Base-by-base conservation (phyloP, 1,284 basidiomycete genomes). In the Cutaneotrichosporon mucoides region DNA sequence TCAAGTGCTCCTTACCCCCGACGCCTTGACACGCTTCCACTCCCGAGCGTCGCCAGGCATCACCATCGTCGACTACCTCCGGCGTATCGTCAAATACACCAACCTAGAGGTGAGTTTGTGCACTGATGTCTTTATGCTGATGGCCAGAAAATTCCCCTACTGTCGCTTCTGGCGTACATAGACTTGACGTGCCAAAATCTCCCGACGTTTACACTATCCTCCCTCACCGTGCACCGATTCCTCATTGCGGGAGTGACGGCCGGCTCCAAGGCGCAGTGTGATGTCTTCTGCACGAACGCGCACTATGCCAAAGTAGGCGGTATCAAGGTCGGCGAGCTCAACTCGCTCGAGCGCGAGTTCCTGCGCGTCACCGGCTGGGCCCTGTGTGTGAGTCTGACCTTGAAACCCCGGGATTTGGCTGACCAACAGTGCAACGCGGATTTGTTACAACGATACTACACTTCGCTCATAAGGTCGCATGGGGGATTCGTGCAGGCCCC, bases 241-340 rank as follows among this genome's bases (percentile, higher is more conserved):
- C 83, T 94, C 73, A 95, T 95, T 79, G 84, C 92, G 53, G 85
- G 91, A 66, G 87, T 94, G 73, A 85, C 88, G 43, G 87, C 93
- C 57, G 86, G 90, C 59, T 88, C 86, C 78, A 96, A 97, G 79
- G 90, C 90, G 1, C 85, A 95, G 55, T 94, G 89, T 77, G 93
- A 97, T 79, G 85, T 87, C 15, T 96, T 96, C 76, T 93, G 90
- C 79, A 90, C 90, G 48, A 96, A 96, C 76, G 85, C 84, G 53
- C 85, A 92, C 71, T 96, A 96, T 78, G 90, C 93, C 36, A 89
- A 88, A 79, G 92, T 97, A 41, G 93, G 93, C 66, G 93, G 93
- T 53, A 92, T 96, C 73, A 86, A 89, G 66, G 82, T 92, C 56
- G 82, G 83, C 60, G 93, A 97, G 79, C 86, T 97, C 76, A 94